Percentiles rank a stretch among this genome's conserved stretches.
Evolutionary conservation across 495 filamentous ascomycete genomes (phyloP).

Genomic region (Trichocladium uniseriatum): DNA sequence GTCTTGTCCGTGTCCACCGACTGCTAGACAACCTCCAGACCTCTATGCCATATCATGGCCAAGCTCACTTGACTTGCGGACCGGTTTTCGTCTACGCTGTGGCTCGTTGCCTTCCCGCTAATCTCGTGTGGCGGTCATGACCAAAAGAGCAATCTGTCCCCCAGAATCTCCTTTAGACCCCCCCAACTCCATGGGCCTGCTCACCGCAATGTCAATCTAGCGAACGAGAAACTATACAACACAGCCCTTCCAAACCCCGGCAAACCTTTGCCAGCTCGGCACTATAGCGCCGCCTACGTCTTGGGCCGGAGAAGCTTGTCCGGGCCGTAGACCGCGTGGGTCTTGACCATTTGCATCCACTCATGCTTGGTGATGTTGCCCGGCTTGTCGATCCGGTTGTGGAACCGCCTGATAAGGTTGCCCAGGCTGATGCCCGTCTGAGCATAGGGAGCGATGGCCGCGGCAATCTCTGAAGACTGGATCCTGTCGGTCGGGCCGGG

Average conservation of each 20-base stretch:
- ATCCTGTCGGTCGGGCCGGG: constrained; percentile 7
- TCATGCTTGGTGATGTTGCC: constrained; percentile 31
- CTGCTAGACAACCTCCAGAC: too few species aligned
- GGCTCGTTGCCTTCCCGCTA: too few species aligned
- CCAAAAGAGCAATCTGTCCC: background rate
- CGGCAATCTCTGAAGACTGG: constrained; percentile 45
- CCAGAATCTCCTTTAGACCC: background rate
- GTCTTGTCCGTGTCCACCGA: too few species aligned
- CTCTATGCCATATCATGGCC: too few species aligned
- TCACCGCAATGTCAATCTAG: background rate
- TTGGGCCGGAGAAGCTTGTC: constrained; percentile 40
- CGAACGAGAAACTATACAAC: background rate
- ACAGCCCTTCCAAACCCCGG: background rate
- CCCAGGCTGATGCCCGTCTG: constrained; percentile 55
- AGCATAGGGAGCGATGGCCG: constrained; percentile 44
- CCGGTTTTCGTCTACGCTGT: too few species aligned
- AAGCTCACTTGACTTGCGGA: too few species aligned
- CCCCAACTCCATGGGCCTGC: background rate
- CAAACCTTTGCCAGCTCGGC: background rate
- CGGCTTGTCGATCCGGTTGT: constrained; percentile 44
- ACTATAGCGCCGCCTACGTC: background rate
- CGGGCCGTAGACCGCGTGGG: constrained; percentile 28
- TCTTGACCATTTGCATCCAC: constrained; percentile 49
- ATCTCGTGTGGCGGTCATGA: too few species aligned
- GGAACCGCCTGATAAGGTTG: constrained; percentile 54